phyloP scores from a whole-genome alignment of 2,329 filamentous ascomycete genomes.

The Ascocoryne sarcoides region DNA sequence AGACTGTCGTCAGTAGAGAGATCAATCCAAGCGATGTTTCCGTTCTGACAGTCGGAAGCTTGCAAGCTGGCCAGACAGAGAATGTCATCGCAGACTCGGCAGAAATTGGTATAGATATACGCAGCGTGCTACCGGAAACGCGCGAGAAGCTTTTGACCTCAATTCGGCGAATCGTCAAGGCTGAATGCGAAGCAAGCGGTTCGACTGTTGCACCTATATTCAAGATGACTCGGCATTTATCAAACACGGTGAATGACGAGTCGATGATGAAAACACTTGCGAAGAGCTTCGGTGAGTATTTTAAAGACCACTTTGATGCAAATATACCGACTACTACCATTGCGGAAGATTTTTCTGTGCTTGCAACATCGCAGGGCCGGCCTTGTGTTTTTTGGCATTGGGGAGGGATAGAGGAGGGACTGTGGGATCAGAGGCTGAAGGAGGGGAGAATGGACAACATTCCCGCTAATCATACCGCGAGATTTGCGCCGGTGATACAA shows the following conservation, averaged over 20 bases:
- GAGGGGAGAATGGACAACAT: conserved; percentile 39
- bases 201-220: conserved; percentile 11
- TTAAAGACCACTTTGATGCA: conserved; percentile 11
- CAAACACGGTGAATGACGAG: conserved; percentile 19
- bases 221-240: conserved; percentile 13
- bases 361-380: conserved; percentile 38
- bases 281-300: conserved; percentile 9
- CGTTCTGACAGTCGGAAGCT: conserved; percentile 36
- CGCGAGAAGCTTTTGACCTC: conserved; percentile 30
- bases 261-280: conserved; percentile 9
- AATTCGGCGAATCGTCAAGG: conserved; percentile 38
- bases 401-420: conserved; percentile 41
- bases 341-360: conserved; percentile 30
- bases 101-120: conserved; percentile 34
- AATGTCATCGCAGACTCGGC: conserved; percentile 38
- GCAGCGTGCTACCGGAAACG: conserved; percentile 28
- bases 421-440: conserved; percentile 40
- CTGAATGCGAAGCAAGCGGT: conserved; percentile 43
- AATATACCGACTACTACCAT: conserved; percentile 9
- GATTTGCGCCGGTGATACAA: conserved; percentile 48
- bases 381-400: conserved; percentile 49
- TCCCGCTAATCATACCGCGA: conserved; percentile 47
- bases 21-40: conserved; percentile 32
- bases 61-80: conserved; percentile 34
- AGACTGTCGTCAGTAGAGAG: conserved; percentile 33